phyloP scores from a whole-genome alignment of 73 alveolate genomes.

The Tetrahymena elliotti region DNA sequence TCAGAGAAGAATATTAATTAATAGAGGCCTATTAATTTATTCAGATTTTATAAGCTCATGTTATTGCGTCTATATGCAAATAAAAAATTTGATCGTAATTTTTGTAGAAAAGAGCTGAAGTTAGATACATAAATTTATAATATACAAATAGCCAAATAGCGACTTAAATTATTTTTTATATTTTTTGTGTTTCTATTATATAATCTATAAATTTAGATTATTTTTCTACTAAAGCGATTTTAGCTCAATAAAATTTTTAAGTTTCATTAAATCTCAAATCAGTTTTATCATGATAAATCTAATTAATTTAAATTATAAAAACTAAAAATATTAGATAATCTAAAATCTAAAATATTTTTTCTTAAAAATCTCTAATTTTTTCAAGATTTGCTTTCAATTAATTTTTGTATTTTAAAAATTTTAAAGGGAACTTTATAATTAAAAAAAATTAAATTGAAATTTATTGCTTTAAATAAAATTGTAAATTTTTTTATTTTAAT shows the following conservation, averaged over 20 bases:
- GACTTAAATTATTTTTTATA: not conserved
- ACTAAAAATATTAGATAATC: too few species aligned
- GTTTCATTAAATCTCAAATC: not conserved
- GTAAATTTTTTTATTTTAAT: too few species aligned
- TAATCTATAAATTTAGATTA: not conserved
- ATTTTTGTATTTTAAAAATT: too few species aligned
- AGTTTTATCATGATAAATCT: not conserved
- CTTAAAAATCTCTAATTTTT: too few species aligned
- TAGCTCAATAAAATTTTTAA: not conserved
- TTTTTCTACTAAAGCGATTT: not conserved
- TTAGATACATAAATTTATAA: not conserved
- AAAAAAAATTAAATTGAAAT: too few species aligned
- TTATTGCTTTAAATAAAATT: too few species aligned
- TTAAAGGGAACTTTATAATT: too few species aligned
- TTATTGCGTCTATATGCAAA: not conserved
- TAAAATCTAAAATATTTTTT: too few species aligned
- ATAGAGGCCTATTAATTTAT: not conserved
- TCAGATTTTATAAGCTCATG: not conserved
- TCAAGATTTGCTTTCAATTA: too few species aligned
- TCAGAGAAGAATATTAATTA: not conserved
- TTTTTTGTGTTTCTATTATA: not conserved
- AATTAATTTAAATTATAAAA: too few species aligned
- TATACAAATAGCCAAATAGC: not conserved
- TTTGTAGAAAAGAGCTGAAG: not conserved
- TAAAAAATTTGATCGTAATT: not conserved